Evolutionary conservation across 371 early-diverging fungal genomes (phyloP).

Genomic region (Coemansia sp.): DNA sequence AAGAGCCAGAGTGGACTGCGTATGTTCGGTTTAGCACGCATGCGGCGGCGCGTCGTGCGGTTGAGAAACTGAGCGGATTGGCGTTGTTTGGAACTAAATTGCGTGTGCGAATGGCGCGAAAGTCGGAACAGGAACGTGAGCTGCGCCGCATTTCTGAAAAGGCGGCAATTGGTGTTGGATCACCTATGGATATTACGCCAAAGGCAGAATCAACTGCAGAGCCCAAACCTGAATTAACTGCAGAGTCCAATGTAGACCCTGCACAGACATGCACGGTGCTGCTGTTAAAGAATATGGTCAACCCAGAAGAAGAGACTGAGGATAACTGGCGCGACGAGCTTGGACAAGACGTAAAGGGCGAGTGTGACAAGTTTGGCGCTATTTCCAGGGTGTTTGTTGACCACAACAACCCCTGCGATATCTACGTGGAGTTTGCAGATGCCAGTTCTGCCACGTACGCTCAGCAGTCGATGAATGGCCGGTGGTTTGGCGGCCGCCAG

Average conservation of each 20-base stretch:
- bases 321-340: slow-evolving; percentile 86
- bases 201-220: background rate
- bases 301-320: slow-evolving; percentile 84
- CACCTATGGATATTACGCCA: slow-evolving; percentile 1
- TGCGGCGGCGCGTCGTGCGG: slow-evolving; percentile 77
- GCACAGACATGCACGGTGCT: slow-evolving; percentile 29
- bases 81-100: slow-evolving; percentile 58
- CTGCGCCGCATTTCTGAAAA: slow-evolving; percentile 2
- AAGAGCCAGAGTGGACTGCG: slow-evolving; percentile 81
- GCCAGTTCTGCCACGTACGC: slow-evolving; percentile 67
- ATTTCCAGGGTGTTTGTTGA: slow-evolving; percentile 78
- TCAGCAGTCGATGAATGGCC: slow-evolving; percentile 62
- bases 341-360: slow-evolving; percentile 80
- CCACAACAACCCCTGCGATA: slow-evolving; percentile 68
- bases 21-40: slow-evolving; percentile 73
- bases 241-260: background rate
- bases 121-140: slow-evolving; percentile 30
- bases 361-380: slow-evolving; percentile 78
- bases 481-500: slow-evolving; percentile 82
- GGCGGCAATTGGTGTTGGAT: background rate
- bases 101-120: slow-evolving; percentile 56
- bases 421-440: slow-evolving; percentile 80
- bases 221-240: background rate
- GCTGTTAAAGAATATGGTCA: slow-evolving; percentile 90
- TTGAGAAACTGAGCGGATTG: slow-evolving; percentile 84